Evolutionary conservation across 192 early-diverging fungal genomes (phyloP), one percentile per base, ranked within the genome.

Genomic region (Coemansia sp.): DNA sequence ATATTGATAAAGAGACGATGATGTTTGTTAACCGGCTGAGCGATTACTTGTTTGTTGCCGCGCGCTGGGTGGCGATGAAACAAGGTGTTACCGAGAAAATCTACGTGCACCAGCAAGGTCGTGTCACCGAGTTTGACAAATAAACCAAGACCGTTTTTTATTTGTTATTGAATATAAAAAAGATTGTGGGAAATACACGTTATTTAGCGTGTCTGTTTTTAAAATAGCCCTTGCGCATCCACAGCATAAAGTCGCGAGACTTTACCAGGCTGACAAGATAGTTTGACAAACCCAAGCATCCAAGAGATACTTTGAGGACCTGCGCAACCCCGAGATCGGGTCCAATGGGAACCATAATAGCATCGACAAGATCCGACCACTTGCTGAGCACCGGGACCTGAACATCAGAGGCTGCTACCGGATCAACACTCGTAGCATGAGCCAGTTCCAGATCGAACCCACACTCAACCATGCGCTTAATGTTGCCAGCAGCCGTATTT

Each of bases 11-110:
- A 14, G 71, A 64, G 20, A 38, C 69, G 31, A 56, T 72, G 48
- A 58, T 70, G 56, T 77, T 71, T 74, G 76, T 80, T 32, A 78
- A 73, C 57, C 63, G 70, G 8, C 82, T 98, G 63, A 94, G 92
- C 74, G 96, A 98, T 63, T 98, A 89, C 61, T 64, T 98, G 51
- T 98, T 98, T 76, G 90, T 87, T 18, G 94, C 94, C 8, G 94
- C 93, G 0, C 80, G 96, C 31, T 92, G 79, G 72, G 87, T 89
- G 11, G 93, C 94, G 2, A 89, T 88, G 71, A 51, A 80, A 16
- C 90, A 92, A 48, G 84, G 87, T 5, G 66, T 89, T 55, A 63
- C 69, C 5, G 95, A 97, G 65, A 88, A 84, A 34, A 86, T 94
- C n/a, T 97, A 97, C 40, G 67, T 81, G 3, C 77, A 71, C 56